Base-by-base conservation (phyloP, 192 early-diverging fungal genomes). In the Spizellomyces sp. region DNA sequence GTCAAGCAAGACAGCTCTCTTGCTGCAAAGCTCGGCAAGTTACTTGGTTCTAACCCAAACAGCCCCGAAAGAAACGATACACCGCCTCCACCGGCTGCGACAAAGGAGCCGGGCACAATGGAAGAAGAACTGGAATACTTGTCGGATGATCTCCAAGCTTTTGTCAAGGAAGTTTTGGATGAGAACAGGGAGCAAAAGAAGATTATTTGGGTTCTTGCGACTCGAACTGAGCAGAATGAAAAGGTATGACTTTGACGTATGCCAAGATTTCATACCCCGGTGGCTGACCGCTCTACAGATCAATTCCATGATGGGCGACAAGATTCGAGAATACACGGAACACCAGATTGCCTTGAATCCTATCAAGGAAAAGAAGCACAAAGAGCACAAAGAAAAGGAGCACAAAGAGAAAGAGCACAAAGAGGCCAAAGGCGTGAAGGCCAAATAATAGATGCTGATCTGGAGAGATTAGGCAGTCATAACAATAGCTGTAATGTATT, bases 281-380 rank as follows among this genome's bases (percentile, higher is more conserved):
- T 67, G 43, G 55, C 52, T 21, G 12, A n/a, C n/a, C 15, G 4
- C 6, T 10, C 8, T 21, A 17, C 44, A 74, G 71, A 66, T 74
- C 55, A 74, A 66, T 54, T 27, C 36, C 27, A 10, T 74, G 15
- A 17, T 74, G 64, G 71, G 64, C 12, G 64, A 74, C 22, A 74
- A 74, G 64, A 74, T 74, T 6, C 65, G 58, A 12, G 54, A n/a
- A 12, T 74, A 74, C 45, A 62, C 64, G 9, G 74, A 75, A 46
- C 52, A 58, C 21, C 62, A 64, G 36, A 72, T 72, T 54, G 47
- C 61, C 12, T 14, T 56, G 48, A 72, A 72, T 41, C 70, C 70
- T 14, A 22, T 72, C 17, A 72, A 72, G 44, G 45, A 8, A 12
- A 72, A 64, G 70, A 42, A 57, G 9, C 48, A 54, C 19, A 55